These are phyloP conservation scores for Mycena haematopus DNA, from an alignment of 768 basidiomycete genomes.

Conservation along the genomic window DNA sequence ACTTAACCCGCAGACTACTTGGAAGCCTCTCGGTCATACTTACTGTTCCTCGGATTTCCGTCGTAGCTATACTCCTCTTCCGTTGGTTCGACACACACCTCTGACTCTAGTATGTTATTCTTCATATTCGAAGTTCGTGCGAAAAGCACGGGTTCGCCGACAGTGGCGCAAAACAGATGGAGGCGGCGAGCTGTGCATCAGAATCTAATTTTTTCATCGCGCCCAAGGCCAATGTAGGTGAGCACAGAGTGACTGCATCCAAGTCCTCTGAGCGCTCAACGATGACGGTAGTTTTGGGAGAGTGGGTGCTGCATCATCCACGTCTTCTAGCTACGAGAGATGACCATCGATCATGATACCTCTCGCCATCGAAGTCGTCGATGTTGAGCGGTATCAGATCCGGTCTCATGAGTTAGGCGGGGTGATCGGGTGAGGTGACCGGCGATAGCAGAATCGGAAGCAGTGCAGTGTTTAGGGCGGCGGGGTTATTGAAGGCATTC, in stretches of 20 bases:
- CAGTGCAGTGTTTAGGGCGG: not conserved
- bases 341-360: not conserved
- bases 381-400: not conserved
- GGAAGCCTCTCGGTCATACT: too few relatives aligned
- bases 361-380: not conserved
- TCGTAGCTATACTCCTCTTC: too few relatives aligned
- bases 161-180: not conserved
- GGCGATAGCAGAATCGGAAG: not conserved
- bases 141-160: too few relatives aligned
- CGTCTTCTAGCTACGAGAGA: not conserved
- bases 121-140: too few relatives aligned
- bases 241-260: too few relatives aligned
- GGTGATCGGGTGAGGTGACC: not conserved
- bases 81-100: too few relatives aligned
- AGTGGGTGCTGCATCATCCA: not conserved
- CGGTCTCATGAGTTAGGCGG: not conserved
- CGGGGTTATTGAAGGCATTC: not conserved
- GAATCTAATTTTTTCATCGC: not conserved
- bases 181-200: not conserved
- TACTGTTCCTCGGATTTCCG: too few relatives aligned
- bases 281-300: not conserved
- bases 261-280: not conserved
- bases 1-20: too few relatives aligned
- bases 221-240: not conserved
- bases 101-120: too few relatives aligned